Base-by-base conservation (phyloP, 345 rosid species). In the Noccaea bulbosa region DNA sequence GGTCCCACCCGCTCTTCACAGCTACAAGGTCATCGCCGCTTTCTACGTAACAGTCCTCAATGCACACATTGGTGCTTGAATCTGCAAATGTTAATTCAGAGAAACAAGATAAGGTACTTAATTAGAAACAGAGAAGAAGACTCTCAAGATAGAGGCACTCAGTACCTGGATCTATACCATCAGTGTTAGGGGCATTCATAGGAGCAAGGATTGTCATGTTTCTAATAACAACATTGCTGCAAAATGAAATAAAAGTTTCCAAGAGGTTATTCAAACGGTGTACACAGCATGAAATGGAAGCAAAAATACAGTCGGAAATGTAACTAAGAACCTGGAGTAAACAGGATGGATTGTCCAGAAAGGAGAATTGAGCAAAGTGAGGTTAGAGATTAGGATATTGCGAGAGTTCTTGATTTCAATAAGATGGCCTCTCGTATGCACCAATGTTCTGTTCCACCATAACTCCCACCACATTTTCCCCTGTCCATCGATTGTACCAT, bases 401-500 rank as follows among this genome's bases (percentile, higher is more conserved):
- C 55, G 77, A 48, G 98, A 95, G 84, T 87, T 92, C 87, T 83
- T 84, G 40, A 95, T 64, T 66, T 95, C 99, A 12, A 95, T 66
- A 17, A 95, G 91, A 76, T 89, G 99, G 61, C 99, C 99, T 83
- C 99, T 90, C 30, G 98, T 95, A 73, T 87, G 85, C 64, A 82
- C 73, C 81, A 95, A 51, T 37, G 93, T 95, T 80, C 88, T 84
- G 75, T 92, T 95, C 99, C 99, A 89, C 99, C 99, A 94, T 72
- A 88, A 78, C 11, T 91, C 97, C 99, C 98, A 94, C 99, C 98
- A 95, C 92, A 90, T 92, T 68, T 76, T 86, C 65, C 99, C 99
- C 73, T 90, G 98, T 47, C 99, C 99, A 72, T 94, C 98, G 12
- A 95, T 83, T 15, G 96, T 92, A 32, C 97, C 99, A 53, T 95